phyloP scores from a whole-genome alignment of 306 rosid genomes.

The Cucumis hystrix region DNA sequence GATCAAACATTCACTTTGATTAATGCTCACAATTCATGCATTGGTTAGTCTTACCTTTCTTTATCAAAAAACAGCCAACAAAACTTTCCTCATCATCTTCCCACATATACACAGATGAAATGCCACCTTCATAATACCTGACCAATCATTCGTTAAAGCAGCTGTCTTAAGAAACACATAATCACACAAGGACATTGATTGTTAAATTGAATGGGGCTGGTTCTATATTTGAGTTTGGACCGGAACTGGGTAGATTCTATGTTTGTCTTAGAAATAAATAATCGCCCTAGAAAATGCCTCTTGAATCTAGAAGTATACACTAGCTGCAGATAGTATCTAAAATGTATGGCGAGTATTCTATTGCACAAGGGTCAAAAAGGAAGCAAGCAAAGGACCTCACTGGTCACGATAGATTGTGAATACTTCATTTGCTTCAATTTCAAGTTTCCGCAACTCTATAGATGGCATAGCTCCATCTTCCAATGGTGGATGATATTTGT shows the following conservation, averaged over 20 bases:
- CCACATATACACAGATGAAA: slow-evolving; percentile 98
- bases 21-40: slow-evolving; percentile 4
- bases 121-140: slow-evolving; percentile 98
- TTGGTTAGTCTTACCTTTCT: slow-evolving; percentile 53
- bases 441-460: slow-evolving; percentile 67
- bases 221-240: background rate
- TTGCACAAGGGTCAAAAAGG: slow-evolving; percentile 20
- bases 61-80: slow-evolving; percentile 78
- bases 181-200: background rate
- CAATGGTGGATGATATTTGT: slow-evolving; percentile 68
- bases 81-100: slow-evolving; percentile 87
- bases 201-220: slow-evolving; percentile 2
- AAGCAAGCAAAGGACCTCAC: slow-evolving; percentile 98
- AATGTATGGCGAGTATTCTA: background rate
- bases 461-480: slow-evolving; percentile 90
- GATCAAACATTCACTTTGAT: slow-evolving; percentile 6
- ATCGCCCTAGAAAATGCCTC: background rate
- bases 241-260: background rate
- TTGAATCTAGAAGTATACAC: background rate
- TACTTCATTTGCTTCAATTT: slow-evolving; percentile 84
- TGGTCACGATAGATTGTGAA: slow-evolving; percentile 96
- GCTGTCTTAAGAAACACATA: slow-evolving; percentile 11
- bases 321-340: background rate
- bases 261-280: background rate
- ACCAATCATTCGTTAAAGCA: slow-evolving; percentile 40